Base-by-base conservation (phyloP, 345 rosid species). In the Syzygium aqueum region DNA sequence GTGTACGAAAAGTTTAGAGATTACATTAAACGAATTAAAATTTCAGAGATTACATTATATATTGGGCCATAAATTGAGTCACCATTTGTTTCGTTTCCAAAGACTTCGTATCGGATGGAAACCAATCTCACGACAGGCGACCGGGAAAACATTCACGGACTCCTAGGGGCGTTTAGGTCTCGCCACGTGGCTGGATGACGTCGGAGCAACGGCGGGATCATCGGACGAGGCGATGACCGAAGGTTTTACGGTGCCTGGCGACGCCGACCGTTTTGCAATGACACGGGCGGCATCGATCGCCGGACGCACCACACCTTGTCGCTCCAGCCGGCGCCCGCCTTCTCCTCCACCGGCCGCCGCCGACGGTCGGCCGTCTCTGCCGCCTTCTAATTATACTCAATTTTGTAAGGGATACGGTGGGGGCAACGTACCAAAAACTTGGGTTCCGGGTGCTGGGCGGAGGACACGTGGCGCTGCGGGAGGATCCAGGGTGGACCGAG, bases 221-320 rank as follows among this genome's bases (percentile, higher is more conserved):
- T 67, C 23, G 11, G 78, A 6, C 56, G 56, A 17, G 46, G 46
- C 46, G 46, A 6, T 43, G 46, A 6, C 46, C 46, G 46, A 6
- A 43, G 46, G 46, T 43, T 43, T 43, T 43, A 1, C 46, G 46
- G 46, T 6, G 46, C 6, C 46, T 3, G 46, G 46, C 46, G 46
- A 43, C 46, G 43, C 43, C 5, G 43, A 57, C 63, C 63, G 7
- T 57, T 25, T 57, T 25, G 7, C 27, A 25, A 50, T 4, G 46
- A 3, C 46, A 5, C 46, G 46, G 46, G 46, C 7, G 46, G n/a
- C 2, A 27, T 27, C 12, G 46, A 0, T 33, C 13, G 14, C 7
- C 4, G 0, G 27, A 37, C 2, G 3, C 6, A 19, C 25, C 11
- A 9, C 11, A 9, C 11, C 8, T 0, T 6, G 43, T 73, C 3